Evolutionary conservation across 2,329 filamentous ascomycete genomes (phyloP), one percentile per base, ranked within the genome.

Genomic region (Colletotrichum zoysiae): DNA sequence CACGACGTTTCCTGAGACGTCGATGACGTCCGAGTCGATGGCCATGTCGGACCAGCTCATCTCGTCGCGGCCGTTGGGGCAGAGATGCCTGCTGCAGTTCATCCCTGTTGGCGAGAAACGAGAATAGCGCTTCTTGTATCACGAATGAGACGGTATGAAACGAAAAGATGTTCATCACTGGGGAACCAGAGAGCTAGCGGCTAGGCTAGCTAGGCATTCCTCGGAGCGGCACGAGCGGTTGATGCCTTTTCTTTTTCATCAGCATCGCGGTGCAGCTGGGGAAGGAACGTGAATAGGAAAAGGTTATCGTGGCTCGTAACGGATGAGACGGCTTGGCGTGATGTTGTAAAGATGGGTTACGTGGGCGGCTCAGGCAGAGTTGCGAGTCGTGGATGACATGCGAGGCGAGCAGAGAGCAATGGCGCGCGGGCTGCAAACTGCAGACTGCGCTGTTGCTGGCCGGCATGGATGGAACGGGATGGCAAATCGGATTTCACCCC

Each of bases 31-130:
- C 7, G 85, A 84, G 40, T 85, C 84, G 33, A 92, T 93, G 91
- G 82, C 83, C 44, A 89, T 92, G 84, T 86, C 88, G 30, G 90
- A 93, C 76, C 90, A 92, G 77, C 83, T 92, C 42, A 92, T 93
- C 67, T 91, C 91, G 11, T 87, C 90, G 20, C 84, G 91, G 58
- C 91, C 91, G 0, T 78, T 85, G 53, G 89, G 87, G 7, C 87
- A 91, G 77, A 86, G 79, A 64, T 93, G 91, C 74, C 80, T 89
- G 66, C 77, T 93, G 60, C 82, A 79, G 59, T 87, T 90, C 71
- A 75, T 83, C 18, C 81, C 84, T 0, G 70, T 80, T 44, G 59
- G 44, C 16, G 65, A 65, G 30, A 69, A 65, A 33, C 48, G 46
- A 48, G 56, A 68, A 57, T 65, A 69, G 35, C n/a, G 30, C 26